These are phyloP conservation scores for Serendipita sp. DNA, from an alignment of 768 basidiomycete genomes.

Conservation along the genomic window DNA sequence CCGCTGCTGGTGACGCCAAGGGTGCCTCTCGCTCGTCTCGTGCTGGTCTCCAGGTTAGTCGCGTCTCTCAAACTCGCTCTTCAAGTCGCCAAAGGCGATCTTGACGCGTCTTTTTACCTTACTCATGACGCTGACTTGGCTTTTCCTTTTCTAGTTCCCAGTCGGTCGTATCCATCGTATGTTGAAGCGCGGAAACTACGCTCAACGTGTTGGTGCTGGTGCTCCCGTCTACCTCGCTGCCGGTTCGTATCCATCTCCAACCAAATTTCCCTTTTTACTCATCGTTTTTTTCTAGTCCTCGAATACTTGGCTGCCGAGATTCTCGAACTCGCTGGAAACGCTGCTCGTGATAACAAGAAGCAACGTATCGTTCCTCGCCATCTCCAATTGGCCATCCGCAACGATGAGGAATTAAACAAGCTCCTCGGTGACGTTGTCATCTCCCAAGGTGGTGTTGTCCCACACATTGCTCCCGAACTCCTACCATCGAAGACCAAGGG, in stretches of 20 bases:
- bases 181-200: conserved; percentile 75
- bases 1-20: conserved; percentile 25
- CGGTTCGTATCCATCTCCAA: conserved; percentile 15
- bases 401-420: conserved; percentile 58
- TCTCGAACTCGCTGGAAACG: conserved; percentile 80
- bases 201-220: conserved; percentile 76
- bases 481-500: conserved; percentile 36
- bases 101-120: no score
- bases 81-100: not conserved
- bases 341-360: conserved; percentile 83
- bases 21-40: conserved; percentile 56
- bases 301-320: conserved; percentile 90
- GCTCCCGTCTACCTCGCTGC: conserved; percentile 42
- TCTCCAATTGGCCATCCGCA: conserved; percentile 80
- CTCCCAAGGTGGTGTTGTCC: conserved; percentile 81
- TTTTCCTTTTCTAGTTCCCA: conserved; percentile 49
- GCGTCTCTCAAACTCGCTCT: not conserved
- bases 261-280: not conserved
- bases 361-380: conserved; percentile 90
- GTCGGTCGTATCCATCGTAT: conserved; percentile 88
- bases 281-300: conserved; percentile 30
- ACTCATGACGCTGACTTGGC: not conserved
- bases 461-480: conserved; percentile 54
- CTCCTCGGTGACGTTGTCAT: conserved; percentile 40
- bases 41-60: conserved; percentile 53